Conservation (phyloP, 805 yeast species). For the Yarrowia divulgata region DNA sequence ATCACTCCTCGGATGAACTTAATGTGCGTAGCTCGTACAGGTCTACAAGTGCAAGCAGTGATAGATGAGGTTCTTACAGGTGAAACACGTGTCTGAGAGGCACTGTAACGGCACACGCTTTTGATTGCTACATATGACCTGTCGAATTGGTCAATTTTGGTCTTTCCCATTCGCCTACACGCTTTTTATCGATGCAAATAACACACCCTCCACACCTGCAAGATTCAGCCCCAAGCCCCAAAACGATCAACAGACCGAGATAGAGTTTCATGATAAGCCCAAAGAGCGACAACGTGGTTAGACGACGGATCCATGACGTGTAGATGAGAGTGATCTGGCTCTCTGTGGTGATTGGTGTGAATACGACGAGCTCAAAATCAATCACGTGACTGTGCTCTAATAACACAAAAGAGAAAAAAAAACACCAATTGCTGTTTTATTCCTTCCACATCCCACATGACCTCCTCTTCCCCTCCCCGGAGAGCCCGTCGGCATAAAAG, state of each 20-base stretch:
- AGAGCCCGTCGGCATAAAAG: constrained; percentile 17
- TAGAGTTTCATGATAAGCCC: constrained; percentile 29
- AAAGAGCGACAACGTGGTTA: constrained; percentile 14
- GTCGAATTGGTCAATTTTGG: no score
- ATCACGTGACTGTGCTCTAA: no score
- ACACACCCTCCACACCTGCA: no score
- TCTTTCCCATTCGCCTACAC: no score
- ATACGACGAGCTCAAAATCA: neutral
- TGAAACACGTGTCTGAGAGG: no score
- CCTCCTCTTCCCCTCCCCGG: constrained; percentile 13
- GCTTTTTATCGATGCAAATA: no score
- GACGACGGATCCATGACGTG: neutral
- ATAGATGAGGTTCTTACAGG: no score
- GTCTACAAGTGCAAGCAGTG: no score
- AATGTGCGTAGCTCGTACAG: neutral
- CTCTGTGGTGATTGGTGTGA: neutral
- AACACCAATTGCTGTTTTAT: neutral
- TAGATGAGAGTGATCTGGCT: neutral
- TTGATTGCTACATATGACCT: no score
- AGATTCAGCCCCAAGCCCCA: constrained; percentile 7
- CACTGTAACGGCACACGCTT: no score
- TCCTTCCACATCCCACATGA: neutral
- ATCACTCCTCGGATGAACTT: constrained; percentile 19
- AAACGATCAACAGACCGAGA: neutral
- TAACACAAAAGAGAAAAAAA: no score